Conservation (phyloP, 2,329 filamentous ascomycete genomes). For the Fusarium lyarnte region DNA sequence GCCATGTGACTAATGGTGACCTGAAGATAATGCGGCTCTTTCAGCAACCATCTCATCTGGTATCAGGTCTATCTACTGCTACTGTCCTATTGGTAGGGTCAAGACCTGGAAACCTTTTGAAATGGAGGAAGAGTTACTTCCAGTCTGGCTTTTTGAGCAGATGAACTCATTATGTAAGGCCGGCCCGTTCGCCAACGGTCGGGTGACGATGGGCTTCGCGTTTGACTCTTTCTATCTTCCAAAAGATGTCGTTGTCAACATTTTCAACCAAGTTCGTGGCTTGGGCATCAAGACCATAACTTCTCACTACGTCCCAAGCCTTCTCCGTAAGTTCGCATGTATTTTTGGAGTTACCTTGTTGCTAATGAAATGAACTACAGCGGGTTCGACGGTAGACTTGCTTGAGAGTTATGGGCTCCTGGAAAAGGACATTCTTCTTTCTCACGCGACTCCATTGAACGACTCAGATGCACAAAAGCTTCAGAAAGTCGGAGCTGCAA, state of each 20-base stretch:
- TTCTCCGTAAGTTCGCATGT: neutral
- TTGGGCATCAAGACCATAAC: slow-evolving; percentile 8
- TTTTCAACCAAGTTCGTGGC: neutral
- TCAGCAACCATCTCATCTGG: slow-evolving; percentile 7
- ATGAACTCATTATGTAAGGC: neutral
- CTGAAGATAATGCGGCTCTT: neutral
- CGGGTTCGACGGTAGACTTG: neutral
- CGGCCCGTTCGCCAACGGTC: neutral
- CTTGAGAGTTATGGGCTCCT: neutral
- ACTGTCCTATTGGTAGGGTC: neutral
- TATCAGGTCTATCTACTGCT: slow-evolving; percentile 8
- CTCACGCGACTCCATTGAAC: neutral
- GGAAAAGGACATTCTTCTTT: slow-evolving; percentile 1
- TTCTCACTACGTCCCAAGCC: slow-evolving; percentile 3
- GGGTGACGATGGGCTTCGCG: slow-evolving; percentile 10
- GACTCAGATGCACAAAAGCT: slow-evolving; percentile 11
- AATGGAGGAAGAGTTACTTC: neutral
- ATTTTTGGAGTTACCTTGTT: fast-evolving
- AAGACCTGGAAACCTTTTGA: slow-evolving; percentile 11
- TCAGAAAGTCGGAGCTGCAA: neutral
- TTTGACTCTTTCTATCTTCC: slow-evolving; percentile 14
- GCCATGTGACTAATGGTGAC: fast-evolving
- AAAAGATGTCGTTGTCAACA: neutral
- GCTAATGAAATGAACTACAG: neutral
- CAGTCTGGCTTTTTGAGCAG: neutral